Base-by-base conservation (phyloP, 192 early-diverging fungal species). In the Cladochytrium replicatum region DNA sequence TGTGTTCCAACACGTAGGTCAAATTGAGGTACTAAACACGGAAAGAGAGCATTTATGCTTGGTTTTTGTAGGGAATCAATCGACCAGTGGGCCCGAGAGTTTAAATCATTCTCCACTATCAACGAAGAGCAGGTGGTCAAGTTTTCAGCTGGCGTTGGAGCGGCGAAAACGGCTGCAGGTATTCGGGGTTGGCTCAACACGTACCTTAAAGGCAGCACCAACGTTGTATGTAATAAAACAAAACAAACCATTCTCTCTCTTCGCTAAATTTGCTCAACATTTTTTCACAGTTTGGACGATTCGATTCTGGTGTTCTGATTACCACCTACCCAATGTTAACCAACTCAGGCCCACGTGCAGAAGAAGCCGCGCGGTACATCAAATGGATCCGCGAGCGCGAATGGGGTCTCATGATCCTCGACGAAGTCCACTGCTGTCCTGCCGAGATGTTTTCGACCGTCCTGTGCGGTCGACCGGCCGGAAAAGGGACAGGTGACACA, bases 71-170 rank as follows among this genome's bases (percentile, higher is more conserved):
- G 82, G 29, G 90, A 97, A 7, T 93, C 89, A 11, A 92, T 97
- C n/a, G 80, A 93, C 72, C 97, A 99, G 66, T 99, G 97, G 97
- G 89, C 90, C 46, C 81, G 89, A 58, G 93, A 99, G 74, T 99
- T 99, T 52, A 55, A 86, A 62, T 84, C 80, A 30, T 99, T 93
- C 93, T 85, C 86, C 57, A 93, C 81, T 34, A 79, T 97, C 39
- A 86, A 88, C 50, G 88, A 94, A 32, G 75, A 78, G 53, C 89
- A 99, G 54, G 84, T 99, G 47, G 89, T 87, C 4, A 75, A 88
- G 48, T 99, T 99, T 61, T 96, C 97, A 3, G n/a, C n/a, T n/a
- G n/a, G n/a, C n/a, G n/a, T n/a, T n/a, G n/a, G n/a, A n/a, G n/a
- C n/a, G n/a, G n/a, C n/a, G n/a, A n/a, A n/a, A n/a, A n/a, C n/a